These are phyloP conservation scores for Boechera retrofracta DNA, from an alignment of 345 rosid genomes.

Conservation along the genomic window DNA sequence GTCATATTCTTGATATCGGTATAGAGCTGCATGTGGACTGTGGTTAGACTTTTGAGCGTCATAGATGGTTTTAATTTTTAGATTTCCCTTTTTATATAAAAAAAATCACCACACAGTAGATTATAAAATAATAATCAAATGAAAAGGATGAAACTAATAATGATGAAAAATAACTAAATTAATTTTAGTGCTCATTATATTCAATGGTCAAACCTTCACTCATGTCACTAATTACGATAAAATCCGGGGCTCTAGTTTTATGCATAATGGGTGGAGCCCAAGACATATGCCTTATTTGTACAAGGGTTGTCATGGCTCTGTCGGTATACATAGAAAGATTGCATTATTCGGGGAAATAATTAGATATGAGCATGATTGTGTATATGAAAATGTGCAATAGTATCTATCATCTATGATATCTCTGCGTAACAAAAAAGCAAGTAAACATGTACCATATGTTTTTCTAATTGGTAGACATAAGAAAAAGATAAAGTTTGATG, in stretches of 20 bases:
- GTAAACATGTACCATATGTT: conserved; percentile 33
- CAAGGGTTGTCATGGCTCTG: not conserved
- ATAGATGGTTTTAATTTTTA: not conserved
- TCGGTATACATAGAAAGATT: conserved; percentile 21
- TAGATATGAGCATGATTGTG: conserved; percentile 32
- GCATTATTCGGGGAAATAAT: conserved; percentile 24
- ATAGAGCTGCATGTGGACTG: not conserved
- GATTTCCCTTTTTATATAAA: not conserved
- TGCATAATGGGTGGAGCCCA: conserved; percentile 7
- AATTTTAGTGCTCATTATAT: not conserved
- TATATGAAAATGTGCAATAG: conserved; percentile 23
- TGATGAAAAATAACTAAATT: not conserved
- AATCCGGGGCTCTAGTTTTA: not conserved
- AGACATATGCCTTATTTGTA: not conserved
- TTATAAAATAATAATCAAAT: not conserved
- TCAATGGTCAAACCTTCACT: not conserved
- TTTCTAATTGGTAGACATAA: conserved; percentile 39
- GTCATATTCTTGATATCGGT: conserved; percentile 11
- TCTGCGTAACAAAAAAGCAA: conserved; percentile 44
- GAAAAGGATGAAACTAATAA: not conserved
- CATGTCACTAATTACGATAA: not conserved
- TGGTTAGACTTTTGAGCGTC: not conserved
- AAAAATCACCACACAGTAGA: not conserved
- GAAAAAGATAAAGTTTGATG: conserved; percentile 41
- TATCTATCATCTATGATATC: conserved; percentile 14